Evolutionary conservation across 768 basidiomycete species (phyloP), one percentile per base, ranked within the genome.

Genomic region (Rhizopogon rudus): DNA sequence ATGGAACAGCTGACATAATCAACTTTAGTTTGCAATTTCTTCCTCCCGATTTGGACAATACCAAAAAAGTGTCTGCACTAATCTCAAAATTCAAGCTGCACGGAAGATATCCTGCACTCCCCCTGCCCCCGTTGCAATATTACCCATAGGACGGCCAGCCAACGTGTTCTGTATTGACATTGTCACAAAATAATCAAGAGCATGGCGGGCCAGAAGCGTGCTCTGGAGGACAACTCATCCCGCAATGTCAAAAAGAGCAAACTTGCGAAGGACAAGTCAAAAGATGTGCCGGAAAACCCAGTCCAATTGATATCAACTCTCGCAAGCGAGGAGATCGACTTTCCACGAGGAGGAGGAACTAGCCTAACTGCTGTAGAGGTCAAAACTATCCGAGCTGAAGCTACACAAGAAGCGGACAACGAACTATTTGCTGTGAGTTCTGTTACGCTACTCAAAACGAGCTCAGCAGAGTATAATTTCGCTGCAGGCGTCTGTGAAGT

Each of bases 301-400:
- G 58, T 68, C 3, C 67, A 71, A 49, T 60, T 70, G 9, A 60
- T 67, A 29, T 75, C 78, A n/a, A 72, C 66, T 60, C 63, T 77
- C 54, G 70, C 75, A 37, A 57, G 77, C 9, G 84, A 93, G 40
- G 93, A 95, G 64, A 80, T 92, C 49, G 93, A 95, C 70, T 99
- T 98, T 71, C 95, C 95, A 55, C 85, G 96, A 61, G 97, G 96
- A 28, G 96, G 96, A 28, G 96, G 96, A 51, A 90, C 93, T 1
- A 80, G 76, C 33, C 80, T 96, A 61, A 97, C 95, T 17, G 87
- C 93, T 33, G 73, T 92, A 6, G 95, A 99, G 69, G 86, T 93
- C 52, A 94, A 95, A 71, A 75, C 85, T 52, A 82, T 92, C 37
- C 82, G 87, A 51, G 84, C 88, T 22, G 96, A 98, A 68, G 96